Base-by-base conservation (phyloP, 2,329 filamentous ascomycete genomes). In the Colletotrichum navitas region DNA sequence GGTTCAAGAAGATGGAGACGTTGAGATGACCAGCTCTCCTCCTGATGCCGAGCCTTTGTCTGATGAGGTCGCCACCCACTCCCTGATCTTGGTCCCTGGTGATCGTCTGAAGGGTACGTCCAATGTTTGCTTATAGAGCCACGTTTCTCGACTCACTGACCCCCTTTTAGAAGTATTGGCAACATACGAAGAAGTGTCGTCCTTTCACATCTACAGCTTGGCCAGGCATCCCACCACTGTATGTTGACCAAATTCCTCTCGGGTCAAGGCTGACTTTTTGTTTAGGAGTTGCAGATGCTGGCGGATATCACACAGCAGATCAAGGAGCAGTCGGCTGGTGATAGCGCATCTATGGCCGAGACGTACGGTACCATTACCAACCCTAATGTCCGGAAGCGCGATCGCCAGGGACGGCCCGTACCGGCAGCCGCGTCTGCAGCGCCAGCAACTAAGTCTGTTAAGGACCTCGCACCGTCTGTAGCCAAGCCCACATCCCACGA, bases 201-300 rank as follows among this genome's bases (percentile, higher is more conserved):
- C 93, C 0, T 91, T 97, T 71, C 94, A 98, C 76, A 84, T 98
- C 54, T 98, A 98, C 83, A 97, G 94, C 77, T 79, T 98, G 24
- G 91, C 93, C 52, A 87, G 93, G 1, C 87, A 90, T 47, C 87
- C 90, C 1, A 84, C 94, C 21, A 92, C 91, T 80, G 91, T 89
- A 81, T 51, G 79, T 12, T 21, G 3, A 59, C 14, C 12, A 4
- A 0, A 2, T 8, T 14, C 51, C 0, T 3, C 3, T 3, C 4
- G n/a, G 21, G 1, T 21, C 18, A 39, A 26, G 12, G 32, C 54
- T 72, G 8, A 71, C 43, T 2, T 11, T 6, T n/a, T 26, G 24
- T 11, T 5, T 29, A 84, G 79, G 87, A 95, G 77, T 81, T 96
- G 24, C 89, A 93, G 76, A 80, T 91, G 0, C 84, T 98, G 49